phyloP scores from a whole-genome alignment of 163 green algal species.

The Prototheca cutis region DNA sequence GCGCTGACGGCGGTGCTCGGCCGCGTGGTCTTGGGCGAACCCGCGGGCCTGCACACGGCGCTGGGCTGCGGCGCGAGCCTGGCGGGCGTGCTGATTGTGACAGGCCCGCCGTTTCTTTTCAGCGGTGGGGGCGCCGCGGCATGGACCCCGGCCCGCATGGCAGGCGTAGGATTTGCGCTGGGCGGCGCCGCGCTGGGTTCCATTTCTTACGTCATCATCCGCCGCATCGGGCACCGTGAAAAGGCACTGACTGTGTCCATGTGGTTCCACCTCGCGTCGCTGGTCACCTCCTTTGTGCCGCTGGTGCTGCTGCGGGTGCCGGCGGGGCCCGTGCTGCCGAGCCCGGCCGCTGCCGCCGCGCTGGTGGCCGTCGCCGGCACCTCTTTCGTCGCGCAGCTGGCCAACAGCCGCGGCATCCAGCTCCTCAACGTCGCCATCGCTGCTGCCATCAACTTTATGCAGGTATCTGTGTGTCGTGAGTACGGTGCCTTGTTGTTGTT shows the following conservation, averaged over 20 bases:
- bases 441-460: not conserved
- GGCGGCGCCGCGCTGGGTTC: not conserved
- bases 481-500: too few relatives aligned
- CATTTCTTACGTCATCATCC: not conserved
- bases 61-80: not conserved
- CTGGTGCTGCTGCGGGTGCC: not conserved
- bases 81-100: not conserved
- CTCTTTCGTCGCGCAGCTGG: not conserved
- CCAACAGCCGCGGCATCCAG: not conserved
- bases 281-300: not conserved
- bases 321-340: not conserved
- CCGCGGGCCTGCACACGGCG: not conserved
- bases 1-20: not conserved
- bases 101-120: not conserved
- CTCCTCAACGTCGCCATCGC: not conserved
- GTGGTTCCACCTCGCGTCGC: not conserved
- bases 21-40: not conserved
- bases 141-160: not conserved
- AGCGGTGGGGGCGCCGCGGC: not conserved
- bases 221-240: not conserved
- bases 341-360: not conserved
- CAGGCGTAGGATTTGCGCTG: slow-evolving; percentile 1
- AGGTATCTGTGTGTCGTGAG: not conserved
- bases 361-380: not conserved
- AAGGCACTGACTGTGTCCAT: not conserved